Conservation (phyloP, 352 stramenopile genomes). For the Pythium scleroteichum region DNA sequence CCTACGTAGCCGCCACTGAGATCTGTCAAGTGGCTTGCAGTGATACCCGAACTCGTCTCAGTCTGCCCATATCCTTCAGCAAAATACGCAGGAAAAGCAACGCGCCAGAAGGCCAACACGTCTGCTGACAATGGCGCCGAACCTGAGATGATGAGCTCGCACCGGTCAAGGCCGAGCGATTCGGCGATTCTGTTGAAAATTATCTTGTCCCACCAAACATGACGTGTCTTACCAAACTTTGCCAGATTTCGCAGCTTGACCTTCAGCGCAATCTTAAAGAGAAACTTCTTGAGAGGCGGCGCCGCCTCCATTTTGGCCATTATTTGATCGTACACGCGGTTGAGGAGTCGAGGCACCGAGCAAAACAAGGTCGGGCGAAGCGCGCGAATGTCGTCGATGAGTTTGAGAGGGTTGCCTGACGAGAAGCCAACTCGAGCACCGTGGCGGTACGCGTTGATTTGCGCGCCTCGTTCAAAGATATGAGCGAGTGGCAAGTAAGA, state of each 20-base stretch:
- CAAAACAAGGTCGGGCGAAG: conserved; percentile 92
- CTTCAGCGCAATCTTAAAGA: conserved; percentile 78
- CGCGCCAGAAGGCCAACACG: conserved; percentile 94
- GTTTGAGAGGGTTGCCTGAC: conserved; percentile 82
- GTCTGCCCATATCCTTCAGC: conserved; percentile 97
- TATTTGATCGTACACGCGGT: conserved; percentile 96
- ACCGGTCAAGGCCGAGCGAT: conserved; percentile 83
- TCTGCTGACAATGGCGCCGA: conserved; percentile 92
- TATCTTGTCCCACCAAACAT: conserved; percentile 92
- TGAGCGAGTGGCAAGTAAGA: conserved; percentile 96
- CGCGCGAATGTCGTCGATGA: conserved; percentile 92
- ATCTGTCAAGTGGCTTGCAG: conserved; percentile 48
- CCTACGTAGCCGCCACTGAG: conserved; percentile 90
- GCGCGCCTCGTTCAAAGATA: conserved; percentile 91
- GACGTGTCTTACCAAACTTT: conserved; percentile 46
- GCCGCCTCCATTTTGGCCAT: conserved; percentile 68
- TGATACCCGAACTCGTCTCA: conserved; percentile 90
- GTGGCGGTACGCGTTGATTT: conserved; percentile 55
- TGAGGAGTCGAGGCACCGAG: conserved; percentile 93
- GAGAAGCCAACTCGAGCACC: conserved; percentile 93
- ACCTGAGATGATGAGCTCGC: conserved; percentile 92
- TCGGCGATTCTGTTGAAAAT: conserved; percentile 94
- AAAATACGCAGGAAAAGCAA: conserved; percentile 85
- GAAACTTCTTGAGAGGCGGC: conserved; percentile 68
- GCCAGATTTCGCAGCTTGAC: conserved; percentile 67